Conservation (phyloP, 768 basidiomycete species). For the Crepidotus variabilis region DNA sequence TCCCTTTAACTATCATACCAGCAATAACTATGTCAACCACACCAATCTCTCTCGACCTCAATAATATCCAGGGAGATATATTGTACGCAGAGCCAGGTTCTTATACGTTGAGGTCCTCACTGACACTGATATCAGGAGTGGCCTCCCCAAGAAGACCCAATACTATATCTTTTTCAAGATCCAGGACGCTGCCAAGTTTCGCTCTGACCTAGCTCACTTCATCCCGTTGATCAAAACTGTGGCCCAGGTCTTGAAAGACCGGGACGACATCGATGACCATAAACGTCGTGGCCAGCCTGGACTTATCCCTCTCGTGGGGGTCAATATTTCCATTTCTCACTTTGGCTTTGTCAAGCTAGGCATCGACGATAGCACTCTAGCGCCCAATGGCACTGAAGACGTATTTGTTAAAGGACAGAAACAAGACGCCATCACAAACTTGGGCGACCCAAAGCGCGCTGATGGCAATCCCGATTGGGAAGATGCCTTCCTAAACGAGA, state of each 20-base stretch:
- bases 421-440: conserved; percentile 27
- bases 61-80: conserved; percentile 46
- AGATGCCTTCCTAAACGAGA: conserved; percentile 36
- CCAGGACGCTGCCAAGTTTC: conserved; percentile 38
- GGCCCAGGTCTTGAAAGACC: conserved; percentile 37
- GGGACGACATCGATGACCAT: conserved; percentile 33
- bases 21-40: conserved; percentile 9
- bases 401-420: conserved; percentile 40
- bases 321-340: conserved; percentile 55
- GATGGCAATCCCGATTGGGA: conserved; percentile 44
- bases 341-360: conserved; percentile 40
- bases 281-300: conserved; percentile 30
- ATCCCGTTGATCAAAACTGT: conserved; percentile 44
- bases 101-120: not conserved
- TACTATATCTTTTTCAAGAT: conserved; percentile 52
- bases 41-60: conserved; percentile 27
- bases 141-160: conserved; percentile 53
- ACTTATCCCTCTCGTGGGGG: conserved; percentile 35
- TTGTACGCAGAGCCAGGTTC: conserved; percentile 28
- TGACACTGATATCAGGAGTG: conserved; percentile 31
- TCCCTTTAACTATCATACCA: not conserved
- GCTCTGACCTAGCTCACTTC: conserved; percentile 35
- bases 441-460: conserved; percentile 32
- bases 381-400: conserved; percentile 20
- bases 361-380: conserved; percentile 35